Conservation (phyloP, 306 rosid genomes). For the Astragalus membranaceus region DNA sequence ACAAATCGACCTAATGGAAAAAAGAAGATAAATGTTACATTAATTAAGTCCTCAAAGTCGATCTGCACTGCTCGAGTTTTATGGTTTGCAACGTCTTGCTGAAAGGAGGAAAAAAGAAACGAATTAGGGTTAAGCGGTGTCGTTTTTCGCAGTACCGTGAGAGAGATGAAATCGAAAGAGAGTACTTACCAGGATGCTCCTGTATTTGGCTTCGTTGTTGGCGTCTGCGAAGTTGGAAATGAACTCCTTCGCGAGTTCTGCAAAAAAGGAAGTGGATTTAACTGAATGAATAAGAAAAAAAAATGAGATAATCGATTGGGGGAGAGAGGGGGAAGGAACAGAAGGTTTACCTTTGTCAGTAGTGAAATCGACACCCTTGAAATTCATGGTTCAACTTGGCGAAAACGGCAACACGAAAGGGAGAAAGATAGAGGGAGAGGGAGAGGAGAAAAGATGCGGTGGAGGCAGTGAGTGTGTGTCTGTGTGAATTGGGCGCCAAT, state of each 20-base stretch:
- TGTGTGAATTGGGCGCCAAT: slow-evolving; percentile 52
- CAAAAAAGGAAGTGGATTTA: background rate
- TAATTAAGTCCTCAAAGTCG: slow-evolving; percentile 71
- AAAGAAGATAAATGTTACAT: slow-evolving; percentile 31
- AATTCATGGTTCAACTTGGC: slow-evolving; percentile 34
- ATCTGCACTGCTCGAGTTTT: slow-evolving; percentile 64
- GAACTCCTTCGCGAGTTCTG: slow-evolving; percentile 79
- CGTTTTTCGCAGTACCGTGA: background rate
- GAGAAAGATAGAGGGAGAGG: background rate
- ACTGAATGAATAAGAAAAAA: background rate
- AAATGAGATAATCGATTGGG: no score
- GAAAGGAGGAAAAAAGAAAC: slow-evolving; percentile 6
- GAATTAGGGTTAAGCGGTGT: slow-evolving; percentile 8
- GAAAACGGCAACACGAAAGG: background rate
- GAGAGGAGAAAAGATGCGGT: background rate
- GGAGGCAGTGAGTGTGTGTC: background rate
- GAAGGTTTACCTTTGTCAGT: slow-evolving; percentile 61
- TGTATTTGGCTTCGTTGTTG: slow-evolving; percentile 67
- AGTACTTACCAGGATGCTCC: slow-evolving; percentile 54
- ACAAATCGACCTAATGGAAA: background rate
- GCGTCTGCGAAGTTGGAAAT: slow-evolving; percentile 68
- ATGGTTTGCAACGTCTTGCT: slow-evolving; percentile 93
- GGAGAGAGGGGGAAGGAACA: background rate
- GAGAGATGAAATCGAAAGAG: background rate
- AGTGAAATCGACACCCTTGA: slow-evolving; percentile 44